Percentiles rank a stretch among this genome's conserved stretches.
These are phyloP conservation scores for Sphaerobolus stellatus DNA, from an alignment of 1,284 basidiomycete species.

Conservation along the genomic window DNA sequence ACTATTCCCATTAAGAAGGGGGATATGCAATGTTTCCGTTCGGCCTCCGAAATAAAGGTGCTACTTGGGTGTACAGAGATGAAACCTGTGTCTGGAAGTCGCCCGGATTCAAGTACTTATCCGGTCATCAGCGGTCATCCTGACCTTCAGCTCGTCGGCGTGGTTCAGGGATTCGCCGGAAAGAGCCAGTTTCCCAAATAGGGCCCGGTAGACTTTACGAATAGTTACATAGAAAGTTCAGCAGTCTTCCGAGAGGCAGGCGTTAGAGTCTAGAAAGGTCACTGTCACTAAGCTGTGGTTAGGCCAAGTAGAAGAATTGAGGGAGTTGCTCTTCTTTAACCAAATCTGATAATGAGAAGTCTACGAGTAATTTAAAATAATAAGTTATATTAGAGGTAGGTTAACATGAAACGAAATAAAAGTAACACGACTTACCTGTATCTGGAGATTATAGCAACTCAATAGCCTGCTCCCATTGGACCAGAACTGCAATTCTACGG, in stretches of 20 bases:
- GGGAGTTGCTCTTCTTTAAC: conserved; percentile 22
- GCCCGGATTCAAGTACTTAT: conserved; percentile 7
- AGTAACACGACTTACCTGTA: conserved; percentile 32
- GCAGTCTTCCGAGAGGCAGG: conserved; percentile 25
- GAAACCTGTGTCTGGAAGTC: background rate
- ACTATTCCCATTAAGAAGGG: conserved; percentile 26
- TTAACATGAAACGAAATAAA: conserved; percentile 1
- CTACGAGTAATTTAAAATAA: conserved; percentile 33
- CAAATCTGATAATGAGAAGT: conserved; percentile 40
- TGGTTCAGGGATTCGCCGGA: background rate
- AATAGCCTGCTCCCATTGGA: conserved; percentile 48
- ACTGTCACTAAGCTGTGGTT: conserved; percentile 55
- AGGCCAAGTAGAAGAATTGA: conserved; percentile 22
- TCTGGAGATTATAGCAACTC: conserved; percentile 50
- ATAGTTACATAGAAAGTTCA: conserved; percentile 50
- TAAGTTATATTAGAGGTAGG: too few species aligned
- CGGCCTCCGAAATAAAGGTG: conserved; percentile 5
- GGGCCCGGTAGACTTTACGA: conserved; percentile 65
- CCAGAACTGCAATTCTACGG: too few species aligned
- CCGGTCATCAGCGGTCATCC: conserved; percentile 5
- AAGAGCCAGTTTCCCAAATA: conserved; percentile 33
- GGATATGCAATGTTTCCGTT: background rate
- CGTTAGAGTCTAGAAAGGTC: conserved; percentile 44
- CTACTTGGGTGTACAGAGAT: too few species aligned
- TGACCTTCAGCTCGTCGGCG: background rate